These are phyloP conservation scores for Carex scoparia DNA, from an alignment of 176 grass and related monocot genomes.

Conservation along the genomic window DNA sequence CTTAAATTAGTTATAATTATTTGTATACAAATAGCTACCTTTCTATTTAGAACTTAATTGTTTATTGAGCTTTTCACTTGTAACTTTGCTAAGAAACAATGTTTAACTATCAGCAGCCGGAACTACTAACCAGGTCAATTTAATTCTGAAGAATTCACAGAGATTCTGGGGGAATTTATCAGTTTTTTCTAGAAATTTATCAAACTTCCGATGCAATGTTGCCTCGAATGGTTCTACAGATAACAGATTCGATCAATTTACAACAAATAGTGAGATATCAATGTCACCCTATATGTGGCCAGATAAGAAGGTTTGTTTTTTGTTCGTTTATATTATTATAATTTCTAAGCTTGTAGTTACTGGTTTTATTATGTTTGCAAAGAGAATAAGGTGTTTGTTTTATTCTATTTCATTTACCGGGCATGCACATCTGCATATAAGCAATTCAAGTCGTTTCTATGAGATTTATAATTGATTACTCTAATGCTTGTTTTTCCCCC, in stretches of 20 bases:
- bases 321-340: slow-evolving; percentile 1
- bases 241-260: slow-evolving; percentile 29
- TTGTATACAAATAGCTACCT: neutral
- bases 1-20: neutral
- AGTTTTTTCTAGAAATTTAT: slow-evolving; percentile 26
- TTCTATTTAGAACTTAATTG: neutral
- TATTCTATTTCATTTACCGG: neutral
- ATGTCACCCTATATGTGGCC: slow-evolving; percentile 56
- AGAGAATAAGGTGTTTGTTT: neutral
- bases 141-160: slow-evolving; percentile 31
- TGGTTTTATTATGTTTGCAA: neutral
- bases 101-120: slow-evolving; percentile 30
- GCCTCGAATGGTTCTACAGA: slow-evolving; percentile 34
- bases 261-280: slow-evolving; percentile 43
- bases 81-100: neutral
- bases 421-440: neutral
- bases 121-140: slow-evolving; percentile 23
- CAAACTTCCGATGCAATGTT: slow-evolving; percentile 36
- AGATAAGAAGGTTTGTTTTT: slow-evolving; percentile 64
- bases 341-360: neutral
- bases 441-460: neutral
- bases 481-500: neutral
- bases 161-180: slow-evolving; percentile 32
- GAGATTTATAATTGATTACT: neutral
- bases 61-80: neutral